Base-by-base conservation (phyloP, 2,329 filamentous ascomycete genomes). In the Colletotrichum brevisporum region DNA sequence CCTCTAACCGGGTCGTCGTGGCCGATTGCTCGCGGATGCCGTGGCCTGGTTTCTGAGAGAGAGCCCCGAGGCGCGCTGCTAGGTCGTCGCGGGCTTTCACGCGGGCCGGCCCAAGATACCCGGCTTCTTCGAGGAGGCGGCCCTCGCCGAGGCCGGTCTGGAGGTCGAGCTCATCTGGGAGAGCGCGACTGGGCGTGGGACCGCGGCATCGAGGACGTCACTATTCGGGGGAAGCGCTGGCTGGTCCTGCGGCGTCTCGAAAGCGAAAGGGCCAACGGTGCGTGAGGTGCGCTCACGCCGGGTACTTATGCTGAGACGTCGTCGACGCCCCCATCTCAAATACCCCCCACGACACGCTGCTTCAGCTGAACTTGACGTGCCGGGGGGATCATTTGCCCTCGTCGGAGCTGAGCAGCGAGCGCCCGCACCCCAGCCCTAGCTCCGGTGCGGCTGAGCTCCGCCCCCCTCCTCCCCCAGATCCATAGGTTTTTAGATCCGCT, bases 1-100 rank as follows among this genome's bases (percentile, higher is more conserved):
- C 75, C 1, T 93, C 90, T 75, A 88, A 88, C 53, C 86, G 90
- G 66, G 83, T 94, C 48, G 79, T 93, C n/a, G 89, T 89, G 0
- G 90, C 90, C 71, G 91, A 94, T 79, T 93, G 91, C 75, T 84
- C 92, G 65, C 94, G 92, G 91, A 93, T 94, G 90, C 87, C 89
- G 1, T 86, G 86, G 82, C 84, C 5, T 88, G 89, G 78, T 92
- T 93, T 75, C 82, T 94, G 18, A 80, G 77, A 18, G 73, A 77
- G 12, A 78, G 75, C 3, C 73, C 79, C 2, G 77, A 74, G 16
- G 86, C 89, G 2, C 82, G 87, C 41, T 86, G 89, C 58, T 89
- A 90, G 80, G 87, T 91, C n/a, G 84, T 93, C 6, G 91, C 88
- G 1, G 91, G 90, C 0, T 93, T 94, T 73, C 92, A 94, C 75